Percentiles rank a stretch among this genome's conserved stretches.
These are phyloP conservation scores for Fraxinus pennsylvanica DNA, from an alignment of 257 asterid genomes.

Conservation along the genomic window DNA sequence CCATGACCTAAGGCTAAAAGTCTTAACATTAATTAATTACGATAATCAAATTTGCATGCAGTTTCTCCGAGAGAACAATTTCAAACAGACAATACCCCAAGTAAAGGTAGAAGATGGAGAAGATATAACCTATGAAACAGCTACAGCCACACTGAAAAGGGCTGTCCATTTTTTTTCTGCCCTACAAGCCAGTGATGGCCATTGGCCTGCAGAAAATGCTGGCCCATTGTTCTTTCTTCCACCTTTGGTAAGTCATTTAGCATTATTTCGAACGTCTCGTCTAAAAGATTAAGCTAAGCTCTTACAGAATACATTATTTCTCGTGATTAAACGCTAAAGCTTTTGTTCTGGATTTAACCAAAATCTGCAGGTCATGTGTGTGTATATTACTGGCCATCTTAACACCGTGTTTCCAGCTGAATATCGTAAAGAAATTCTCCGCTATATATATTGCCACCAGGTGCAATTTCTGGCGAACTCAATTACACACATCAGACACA, in stretches of 20 bases:
- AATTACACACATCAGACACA: not conserved
- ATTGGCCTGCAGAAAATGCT: conserved; percentile 61
- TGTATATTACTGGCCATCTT: conserved; percentile 31
- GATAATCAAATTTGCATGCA: not conserved
- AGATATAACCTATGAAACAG: conserved; percentile 18
- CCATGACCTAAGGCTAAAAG: not conserved
- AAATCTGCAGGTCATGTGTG: conserved; percentile 16
- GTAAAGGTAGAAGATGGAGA: conserved; percentile 26
- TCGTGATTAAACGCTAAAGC: too few species aligned
- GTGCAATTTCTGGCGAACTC: not conserved
- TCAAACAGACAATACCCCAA: conserved; percentile 27
- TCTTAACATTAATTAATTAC: not conserved
- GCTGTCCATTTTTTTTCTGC: conserved; percentile 49
- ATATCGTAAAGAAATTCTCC: conserved; percentile 34
- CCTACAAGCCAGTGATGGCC: conserved; percentile 55
- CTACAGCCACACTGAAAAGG: conserved; percentile 32
- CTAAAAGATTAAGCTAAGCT: too few species aligned
- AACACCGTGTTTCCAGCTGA: conserved; percentile 22
- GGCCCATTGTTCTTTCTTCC: conserved; percentile 58
- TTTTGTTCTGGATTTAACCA: not conserved
- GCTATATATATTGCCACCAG: conserved; percentile 36
- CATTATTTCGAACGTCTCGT: not conserved
- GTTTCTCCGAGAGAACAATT: conserved; percentile 30
- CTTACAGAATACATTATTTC: too few species aligned
- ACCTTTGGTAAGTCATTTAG: conserved; percentile 36